Base-by-base conservation (phyloP, 2,329 filamentous ascomycete species). In the Aspergillus terreus region DNA sequence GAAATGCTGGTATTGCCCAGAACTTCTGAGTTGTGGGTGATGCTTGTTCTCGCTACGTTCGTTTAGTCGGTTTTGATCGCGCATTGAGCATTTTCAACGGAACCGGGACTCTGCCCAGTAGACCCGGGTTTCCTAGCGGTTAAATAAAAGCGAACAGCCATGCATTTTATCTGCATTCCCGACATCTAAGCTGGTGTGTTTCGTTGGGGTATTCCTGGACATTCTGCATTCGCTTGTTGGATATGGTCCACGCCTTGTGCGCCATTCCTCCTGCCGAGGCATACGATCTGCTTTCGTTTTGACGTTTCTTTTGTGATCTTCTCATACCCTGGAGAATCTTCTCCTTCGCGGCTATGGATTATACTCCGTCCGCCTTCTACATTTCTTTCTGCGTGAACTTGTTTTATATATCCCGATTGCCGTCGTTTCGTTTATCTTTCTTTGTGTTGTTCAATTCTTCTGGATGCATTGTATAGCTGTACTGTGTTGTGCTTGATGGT, bases 1-100 rank as follows among this genome's bases (percentile, higher is more conserved):
- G 83, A 32, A 95, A 89, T 63, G 90, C 90, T 36, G 94, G 94
- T 53, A 96, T 99, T 64, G 89, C 94, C 30, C 94, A 97, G 74
- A 99, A 99, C 72, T 99, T 99, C 65, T 97, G 82, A 58, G 17
- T 9, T 21, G 6, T 1, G 23, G 23, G 23, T 23, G 23, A 23
- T 23, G 42, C 42, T 46, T 38, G 25, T 19, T 42, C 15, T 6
- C 15, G 35, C 11, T 11, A n/a, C 35, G 35, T 38, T 17, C n/a
- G 7, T n/a, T 38, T 17, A 14, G 10, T 38, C 35, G 14, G 9
- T n/a, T n/a, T 6, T 2, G 14, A n/a, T 38, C 15, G 15, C n/a
- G 35, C 35, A 17, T n/a, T 17, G 14, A n/a, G 35, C 35, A 38
- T 38, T 11, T n/a, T 4, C 14, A n/a, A n/a, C 7, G 27, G 27